phyloP scores from a whole-genome alignment of 305 asterid species.

The Fraxinus albicans region DNA sequence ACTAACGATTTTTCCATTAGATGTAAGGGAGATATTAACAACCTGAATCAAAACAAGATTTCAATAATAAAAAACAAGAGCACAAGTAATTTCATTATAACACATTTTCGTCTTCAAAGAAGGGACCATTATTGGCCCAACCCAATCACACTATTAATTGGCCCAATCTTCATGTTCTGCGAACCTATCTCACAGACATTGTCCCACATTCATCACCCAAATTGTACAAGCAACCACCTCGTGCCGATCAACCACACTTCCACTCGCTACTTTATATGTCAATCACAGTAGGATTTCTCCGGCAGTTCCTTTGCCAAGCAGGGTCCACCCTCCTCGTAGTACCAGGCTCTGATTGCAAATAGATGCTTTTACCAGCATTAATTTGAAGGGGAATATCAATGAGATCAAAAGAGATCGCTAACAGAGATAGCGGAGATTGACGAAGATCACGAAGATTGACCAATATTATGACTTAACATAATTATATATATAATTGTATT shows the following conservation, averaged over 20 bases:
- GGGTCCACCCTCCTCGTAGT: slow-evolving; percentile 75
- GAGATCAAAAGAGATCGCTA: background rate
- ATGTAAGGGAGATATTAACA: background rate
- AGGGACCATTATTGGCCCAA: too few relatives aligned
- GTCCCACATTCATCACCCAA: too few relatives aligned
- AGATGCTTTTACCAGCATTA: too few relatives aligned
- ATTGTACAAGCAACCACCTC: too few relatives aligned
- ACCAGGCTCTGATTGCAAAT: slow-evolving; percentile 12
- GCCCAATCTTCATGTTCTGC: too few relatives aligned
- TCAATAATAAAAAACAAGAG: background rate
- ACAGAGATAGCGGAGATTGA: background rate
- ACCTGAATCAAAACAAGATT: background rate
- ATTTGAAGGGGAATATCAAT: background rate
- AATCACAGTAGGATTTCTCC: slow-evolving; percentile 84
- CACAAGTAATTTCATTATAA: background rate
- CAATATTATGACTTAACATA: background rate
- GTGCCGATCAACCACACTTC: too few relatives aligned
- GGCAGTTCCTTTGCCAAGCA: slow-evolving; percentile 67
- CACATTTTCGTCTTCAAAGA: background rate
- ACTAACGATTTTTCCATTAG: background rate
- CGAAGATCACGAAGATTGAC: background rate
- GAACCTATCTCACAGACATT: too few relatives aligned
- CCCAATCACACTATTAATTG: too few relatives aligned
- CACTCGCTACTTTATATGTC: slow-evolving; percentile 63
- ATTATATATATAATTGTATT: background rate